Evolutionary conservation across 78 protist species (phyloP).

Genomic region (Dictyostelium firmibasis): DNA sequence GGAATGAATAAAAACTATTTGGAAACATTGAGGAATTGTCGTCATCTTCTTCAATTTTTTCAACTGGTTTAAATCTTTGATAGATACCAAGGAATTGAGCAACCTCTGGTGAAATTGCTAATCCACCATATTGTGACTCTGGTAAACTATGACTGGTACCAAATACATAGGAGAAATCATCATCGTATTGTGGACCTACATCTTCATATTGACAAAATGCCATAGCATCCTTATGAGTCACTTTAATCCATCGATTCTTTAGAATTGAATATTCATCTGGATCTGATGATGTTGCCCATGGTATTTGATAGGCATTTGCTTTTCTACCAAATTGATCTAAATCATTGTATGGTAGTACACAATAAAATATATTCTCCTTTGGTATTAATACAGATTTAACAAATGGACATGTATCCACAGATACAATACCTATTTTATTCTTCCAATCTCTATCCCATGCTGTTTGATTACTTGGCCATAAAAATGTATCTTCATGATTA

Average conservation of each 20-base stretch:
- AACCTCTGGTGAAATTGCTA: slow-evolving; percentile 22
- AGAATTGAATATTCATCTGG: slow-evolving; percentile 6
- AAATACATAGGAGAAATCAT: slow-evolving; percentile 39
- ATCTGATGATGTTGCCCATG: slow-evolving; percentile 6
- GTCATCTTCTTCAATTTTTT: background rate
- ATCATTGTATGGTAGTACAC: slow-evolving; percentile 43
- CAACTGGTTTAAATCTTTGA: background rate
- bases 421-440: background rate
- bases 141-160: slow-evolving; percentile 32
- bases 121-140: slow-evolving; percentile 9
- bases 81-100: slow-evolving; percentile 9
- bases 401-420: background rate
- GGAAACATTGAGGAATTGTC: background rate
- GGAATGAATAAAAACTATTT: background rate
- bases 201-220: slow-evolving; percentile 45
- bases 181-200: slow-evolving; percentile 17
- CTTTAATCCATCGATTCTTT: slow-evolving; percentile 10
- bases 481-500: background rate
- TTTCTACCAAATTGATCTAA: slow-evolving; percentile 33
- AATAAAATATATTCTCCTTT: slow-evolving; percentile 18
- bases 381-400: background rate
- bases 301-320: slow-evolving; percentile 4
- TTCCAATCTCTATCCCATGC: slow-evolving; percentile 34
- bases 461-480: background rate
- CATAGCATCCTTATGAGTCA: background rate